phyloP scores from a whole-genome alignment of 2,329 filamentous ascomycete genomes.

The Dothideomycetes sp. region DNA sequence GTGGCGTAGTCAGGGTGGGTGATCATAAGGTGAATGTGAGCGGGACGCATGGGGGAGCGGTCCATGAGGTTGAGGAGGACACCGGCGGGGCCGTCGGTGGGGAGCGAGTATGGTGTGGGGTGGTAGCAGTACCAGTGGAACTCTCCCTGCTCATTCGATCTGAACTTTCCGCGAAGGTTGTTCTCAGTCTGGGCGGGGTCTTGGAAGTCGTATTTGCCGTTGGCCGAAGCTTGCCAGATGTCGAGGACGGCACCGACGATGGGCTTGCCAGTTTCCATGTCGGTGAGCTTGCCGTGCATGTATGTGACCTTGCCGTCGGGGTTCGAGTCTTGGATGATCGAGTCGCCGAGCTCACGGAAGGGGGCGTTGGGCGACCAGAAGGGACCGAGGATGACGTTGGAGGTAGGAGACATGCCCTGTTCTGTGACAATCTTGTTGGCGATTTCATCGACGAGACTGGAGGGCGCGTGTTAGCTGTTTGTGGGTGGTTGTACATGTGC shows the following conservation, averaged over 20 bases:
- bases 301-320: conserved; percentile 51
- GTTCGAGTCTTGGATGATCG: conserved; percentile 55
- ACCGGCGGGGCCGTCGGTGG: conserved; percentile 52
- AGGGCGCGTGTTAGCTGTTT: conserved; percentile 12
- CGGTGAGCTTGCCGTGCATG: conserved; percentile 61
- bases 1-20: conserved; percentile 48
- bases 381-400: conserved; percentile 65
- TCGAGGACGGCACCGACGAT: conserved; percentile 63
- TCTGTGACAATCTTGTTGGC: conserved; percentile 54
- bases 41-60: conserved; percentile 52
- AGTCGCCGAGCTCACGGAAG: conserved; percentile 57
- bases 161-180: conserved; percentile 71
- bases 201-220: conserved; percentile 54
- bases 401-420: conserved; percentile 55
- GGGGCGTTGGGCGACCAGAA: conserved; percentile 71
- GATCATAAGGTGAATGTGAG: conserved; percentile 50
- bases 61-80: conserved; percentile 46
- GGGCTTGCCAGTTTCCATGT: conserved; percentile 56
- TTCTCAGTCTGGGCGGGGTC: conserved; percentile 62
- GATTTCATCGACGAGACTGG: conserved; percentile 57
- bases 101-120: conserved; percentile 64
- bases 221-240: conserved; percentile 65
- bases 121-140: conserved; percentile 68
- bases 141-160: conserved; percentile 58
- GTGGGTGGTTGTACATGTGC: neutral